These are phyloP conservation scores for Withania somnifera DNA, from an alignment of 305 asterid genomes.

Conservation along the genomic window DNA sequence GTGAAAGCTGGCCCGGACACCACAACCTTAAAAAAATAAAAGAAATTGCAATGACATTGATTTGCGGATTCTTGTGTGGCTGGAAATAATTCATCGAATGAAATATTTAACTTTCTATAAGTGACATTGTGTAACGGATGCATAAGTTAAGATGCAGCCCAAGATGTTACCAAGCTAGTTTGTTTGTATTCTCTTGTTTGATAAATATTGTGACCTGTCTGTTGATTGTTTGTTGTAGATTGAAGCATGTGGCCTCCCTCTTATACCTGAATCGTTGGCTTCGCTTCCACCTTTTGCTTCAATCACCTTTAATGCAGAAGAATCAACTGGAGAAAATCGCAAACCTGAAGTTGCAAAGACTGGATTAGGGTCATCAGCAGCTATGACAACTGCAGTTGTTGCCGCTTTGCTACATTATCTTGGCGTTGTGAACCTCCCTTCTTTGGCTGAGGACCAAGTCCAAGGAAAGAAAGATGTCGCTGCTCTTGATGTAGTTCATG, in stretches of 20 bases:
- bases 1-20: too few relatives aligned
- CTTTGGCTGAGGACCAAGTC: slow-evolving; percentile 17
- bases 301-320: slow-evolving; percentile 71
- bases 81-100: background rate
- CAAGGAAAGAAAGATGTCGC: slow-evolving; percentile 20
- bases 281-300: slow-evolving; percentile 83
- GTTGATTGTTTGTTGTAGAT: slow-evolving; percentile 36
- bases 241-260: slow-evolving; percentile 75
- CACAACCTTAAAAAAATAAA: too few relatives aligned
- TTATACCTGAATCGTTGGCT: slow-evolving; percentile 75
- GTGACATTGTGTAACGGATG: background rate
- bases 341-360: slow-evolving; percentile 98
- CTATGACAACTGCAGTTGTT: slow-evolving; percentile 96
- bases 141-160: background rate
- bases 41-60: background rate
- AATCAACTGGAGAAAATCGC: slow-evolving; percentile 45
- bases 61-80: background rate
- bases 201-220: background rate
- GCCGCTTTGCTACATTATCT: slow-evolving; percentile 78
- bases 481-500: slow-evolving; percentile 67
- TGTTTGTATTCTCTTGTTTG: background rate
- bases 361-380: slow-evolving; percentile 96
- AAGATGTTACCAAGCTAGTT: background rate
- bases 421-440: slow-evolving; percentile 66
- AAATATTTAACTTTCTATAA: background rate